Conservation (phyloP, 176 grass and related monocot species). For the Pharus latifolius region DNA sequence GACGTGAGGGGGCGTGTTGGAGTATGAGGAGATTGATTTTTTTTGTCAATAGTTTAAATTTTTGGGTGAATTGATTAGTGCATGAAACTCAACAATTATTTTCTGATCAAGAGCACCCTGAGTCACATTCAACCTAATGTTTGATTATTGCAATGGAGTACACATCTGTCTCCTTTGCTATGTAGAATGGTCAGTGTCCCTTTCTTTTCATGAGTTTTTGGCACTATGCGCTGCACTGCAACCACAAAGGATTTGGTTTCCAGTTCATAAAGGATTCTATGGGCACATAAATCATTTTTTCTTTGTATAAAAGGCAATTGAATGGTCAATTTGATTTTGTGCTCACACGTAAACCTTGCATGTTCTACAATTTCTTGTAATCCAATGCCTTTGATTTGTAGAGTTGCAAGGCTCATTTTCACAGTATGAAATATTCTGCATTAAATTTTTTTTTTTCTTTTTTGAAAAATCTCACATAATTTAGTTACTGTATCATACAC, state of each 20-base stretch:
- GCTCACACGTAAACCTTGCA: too few species aligned
- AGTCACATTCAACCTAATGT: constrained; percentile 7
- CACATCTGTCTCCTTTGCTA: neutral
- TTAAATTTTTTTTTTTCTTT: neutral
- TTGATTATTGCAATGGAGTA: constrained; percentile 2
- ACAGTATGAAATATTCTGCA: neutral
- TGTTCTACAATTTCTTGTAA: too few species aligned
- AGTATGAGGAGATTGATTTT: too few species aligned
- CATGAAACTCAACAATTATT: too few species aligned
- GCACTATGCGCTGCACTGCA: too few species aligned
- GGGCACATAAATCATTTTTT: neutral
- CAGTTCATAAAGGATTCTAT: neutral
- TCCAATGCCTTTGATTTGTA: too few species aligned
- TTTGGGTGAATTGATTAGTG: too few species aligned
- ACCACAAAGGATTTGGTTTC: neutral
- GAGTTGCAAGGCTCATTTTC: too few species aligned
- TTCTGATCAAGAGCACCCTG: constrained; percentile 28
- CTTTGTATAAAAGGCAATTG: neutral
- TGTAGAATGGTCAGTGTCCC: neutral
- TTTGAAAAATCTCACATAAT: neutral
- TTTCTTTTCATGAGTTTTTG: neutral
- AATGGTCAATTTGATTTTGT: neutral
- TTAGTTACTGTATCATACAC: neutral
- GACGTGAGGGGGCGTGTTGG: too few species aligned
- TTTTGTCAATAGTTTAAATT: too few species aligned